A percentile compares a stretch with the other conserved stretches of the same genome.
Evolutionary conservation across 192 early-diverging fungal species (phyloP).

Genomic region (Coemansia biformis): DNA sequence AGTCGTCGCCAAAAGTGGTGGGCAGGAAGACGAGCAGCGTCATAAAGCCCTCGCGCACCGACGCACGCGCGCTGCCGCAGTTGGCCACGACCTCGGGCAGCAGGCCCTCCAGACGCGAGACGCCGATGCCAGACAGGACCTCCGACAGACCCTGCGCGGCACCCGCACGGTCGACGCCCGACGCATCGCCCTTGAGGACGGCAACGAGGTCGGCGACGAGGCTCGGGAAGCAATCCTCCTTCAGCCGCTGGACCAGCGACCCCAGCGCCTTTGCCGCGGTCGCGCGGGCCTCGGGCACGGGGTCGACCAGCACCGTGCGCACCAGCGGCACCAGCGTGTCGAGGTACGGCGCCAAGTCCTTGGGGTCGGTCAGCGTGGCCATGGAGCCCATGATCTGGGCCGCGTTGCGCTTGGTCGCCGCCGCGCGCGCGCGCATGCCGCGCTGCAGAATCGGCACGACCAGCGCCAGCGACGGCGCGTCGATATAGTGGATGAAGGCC

Average conservation of each 20-base stretch:
- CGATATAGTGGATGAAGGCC: conserved; percentile 97
- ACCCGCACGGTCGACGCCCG: conserved; percentile 89
- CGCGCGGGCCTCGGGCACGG: conserved; percentile 92
- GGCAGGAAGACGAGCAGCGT: conserved; percentile 93
- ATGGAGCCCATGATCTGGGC: conserved; percentile 99
- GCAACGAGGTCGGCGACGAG: conserved; percentile 80
- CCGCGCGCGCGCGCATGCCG: conserved; percentile 81
- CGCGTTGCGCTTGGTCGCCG: conserved; percentile 89
- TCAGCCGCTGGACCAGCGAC: conserved; percentile 83
- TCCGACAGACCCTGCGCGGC: conserved; percentile 97
- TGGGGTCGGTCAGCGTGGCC: conserved; percentile 87
- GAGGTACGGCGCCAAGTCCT: conserved; percentile 90
- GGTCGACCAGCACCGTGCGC: conserved; percentile 88
- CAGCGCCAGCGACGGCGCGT: conserved; percentile 90
- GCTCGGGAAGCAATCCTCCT: conserved; percentile 89
- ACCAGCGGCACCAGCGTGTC: conserved; percentile 75
- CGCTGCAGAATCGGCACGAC: conserved; percentile 92
- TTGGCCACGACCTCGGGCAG: conserved; percentile 87
- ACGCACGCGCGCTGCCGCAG: conserved; percentile 60
- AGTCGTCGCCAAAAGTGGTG: conserved; percentile 87
- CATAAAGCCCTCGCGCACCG: conserved; percentile 95
- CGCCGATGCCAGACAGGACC: conserved; percentile 82
- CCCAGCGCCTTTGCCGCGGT: conserved; percentile 92
- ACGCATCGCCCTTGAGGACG: conserved; percentile 84
- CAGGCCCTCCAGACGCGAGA: conserved; percentile 77